These are phyloP conservation scores for Yarrowia sp. DNA, from an alignment of 805 yeast species.

Conservation along the genomic window DNA sequence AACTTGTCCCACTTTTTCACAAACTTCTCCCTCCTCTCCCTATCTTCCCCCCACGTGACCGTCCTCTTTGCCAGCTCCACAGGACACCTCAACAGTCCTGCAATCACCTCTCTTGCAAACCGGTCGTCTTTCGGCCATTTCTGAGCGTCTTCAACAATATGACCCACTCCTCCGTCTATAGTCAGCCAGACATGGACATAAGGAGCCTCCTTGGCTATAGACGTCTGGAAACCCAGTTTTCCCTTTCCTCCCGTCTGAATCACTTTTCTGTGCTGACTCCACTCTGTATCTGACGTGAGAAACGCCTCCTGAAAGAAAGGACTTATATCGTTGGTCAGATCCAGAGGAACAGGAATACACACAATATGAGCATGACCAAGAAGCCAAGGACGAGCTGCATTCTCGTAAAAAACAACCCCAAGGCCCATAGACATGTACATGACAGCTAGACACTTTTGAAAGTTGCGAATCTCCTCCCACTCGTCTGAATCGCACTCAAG, in stretches of 20 bases:
- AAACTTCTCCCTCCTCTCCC: slow-evolving; percentile 49
- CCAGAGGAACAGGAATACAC: slow-evolving; percentile 56
- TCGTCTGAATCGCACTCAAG: slow-evolving; percentile 55
- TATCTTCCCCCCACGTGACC: slow-evolving; percentile 47
- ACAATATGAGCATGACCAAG: slow-evolving; percentile 54
- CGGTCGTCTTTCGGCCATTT: slow-evolving; percentile 58
- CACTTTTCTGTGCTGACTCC: slow-evolving; percentile 52
- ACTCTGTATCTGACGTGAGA: slow-evolving; percentile 51
- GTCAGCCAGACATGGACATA: slow-evolving; percentile 61
- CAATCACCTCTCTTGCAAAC: slow-evolving; percentile 57
- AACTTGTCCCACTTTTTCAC: slow-evolving; percentile 51
- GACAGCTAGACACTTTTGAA: slow-evolving; percentile 54
- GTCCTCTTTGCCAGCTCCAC: slow-evolving; percentile 50
- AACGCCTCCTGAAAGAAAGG: slow-evolving; percentile 57
- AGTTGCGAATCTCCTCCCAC: slow-evolving; percentile 55
- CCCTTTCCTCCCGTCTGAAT: slow-evolving; percentile 52
- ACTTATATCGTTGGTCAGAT: slow-evolving; percentile 48
- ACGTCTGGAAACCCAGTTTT: slow-evolving; percentile 46
- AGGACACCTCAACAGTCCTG: slow-evolving; percentile 55
- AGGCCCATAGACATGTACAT: slow-evolving; percentile 53
- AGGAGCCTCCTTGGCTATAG: slow-evolving; percentile 58
- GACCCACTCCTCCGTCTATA: slow-evolving; percentile 59
- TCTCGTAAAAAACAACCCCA: slow-evolving; percentile 58
- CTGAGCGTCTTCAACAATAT: slow-evolving; percentile 54
- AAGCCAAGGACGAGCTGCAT: slow-evolving; percentile 48